Conservation (phyloP, 2,329 filamentous ascomycete genomes). For the Drechslerella dactyloides region DNA sequence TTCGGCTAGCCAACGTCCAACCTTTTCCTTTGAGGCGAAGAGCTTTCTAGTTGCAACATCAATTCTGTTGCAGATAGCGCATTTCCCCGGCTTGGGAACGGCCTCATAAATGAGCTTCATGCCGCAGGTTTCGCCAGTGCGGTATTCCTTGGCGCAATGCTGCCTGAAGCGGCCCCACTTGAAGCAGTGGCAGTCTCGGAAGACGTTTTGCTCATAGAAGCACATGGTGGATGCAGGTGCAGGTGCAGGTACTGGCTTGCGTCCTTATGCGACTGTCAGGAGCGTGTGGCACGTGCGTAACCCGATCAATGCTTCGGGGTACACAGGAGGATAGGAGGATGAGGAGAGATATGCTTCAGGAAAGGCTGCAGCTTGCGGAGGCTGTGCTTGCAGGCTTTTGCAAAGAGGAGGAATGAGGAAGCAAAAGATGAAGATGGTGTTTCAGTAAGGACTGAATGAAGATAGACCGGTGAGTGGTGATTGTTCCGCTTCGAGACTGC, state of each 20-base stretch:
- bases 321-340: constrained; percentile 15
- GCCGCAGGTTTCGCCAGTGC: constrained; percentile 94
- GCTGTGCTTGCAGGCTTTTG: constrained; percentile 49
- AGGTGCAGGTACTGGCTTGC: constrained; percentile 13
- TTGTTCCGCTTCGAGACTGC: constrained; percentile 48
- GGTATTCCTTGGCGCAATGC: constrained; percentile 93
- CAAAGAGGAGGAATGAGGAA: constrained; percentile 49
- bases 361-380: constrained; percentile 15
- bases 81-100: constrained; percentile 68
- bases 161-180: constrained; percentile 92
- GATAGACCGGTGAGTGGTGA: constrained; percentile 49
- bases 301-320: constrained; percentile 50
- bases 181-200: constrained; percentile 80
- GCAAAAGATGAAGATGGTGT: constrained; percentile 51
- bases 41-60: constrained; percentile 60
- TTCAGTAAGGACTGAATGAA: constrained; percentile 52
- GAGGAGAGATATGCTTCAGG: constrained; percentile 34
- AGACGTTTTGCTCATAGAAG: constrained; percentile 90
- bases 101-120: constrained; percentile 86
- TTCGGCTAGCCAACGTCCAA: constrained; percentile 55
- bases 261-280: constrained; percentile 40
- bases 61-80: constrained; percentile 86
- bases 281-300: constrained; percentile 51
- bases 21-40: constrained; percentile 54
- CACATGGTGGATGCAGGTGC: constrained; percentile 71